These are phyloP conservation scores for Zymoseptoria brevis DNA, from an alignment of 2,329 filamentous ascomycete species.

Conservation along the genomic window DNA sequence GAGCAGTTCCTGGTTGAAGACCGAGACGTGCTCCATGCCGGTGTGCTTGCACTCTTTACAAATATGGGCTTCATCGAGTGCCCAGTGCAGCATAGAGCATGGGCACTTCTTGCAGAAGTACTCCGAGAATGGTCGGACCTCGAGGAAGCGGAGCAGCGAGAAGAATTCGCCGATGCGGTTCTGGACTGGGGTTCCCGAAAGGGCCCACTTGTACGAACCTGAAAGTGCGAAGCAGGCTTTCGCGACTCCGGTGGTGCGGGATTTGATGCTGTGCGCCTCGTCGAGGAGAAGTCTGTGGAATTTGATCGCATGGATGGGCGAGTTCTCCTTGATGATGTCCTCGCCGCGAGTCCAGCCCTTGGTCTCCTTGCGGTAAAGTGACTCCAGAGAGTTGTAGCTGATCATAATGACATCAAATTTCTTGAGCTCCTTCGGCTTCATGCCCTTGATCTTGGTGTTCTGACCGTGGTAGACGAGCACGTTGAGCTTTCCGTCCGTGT, in stretches of 20 bases:
- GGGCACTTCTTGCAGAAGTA: slow-evolving; percentile 87
- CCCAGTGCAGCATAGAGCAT: slow-evolving; percentile 79
- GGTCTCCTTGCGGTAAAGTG: slow-evolving; percentile 82
- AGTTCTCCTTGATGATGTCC: slow-evolving; percentile 70
- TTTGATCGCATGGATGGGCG: slow-evolving; percentile 47
- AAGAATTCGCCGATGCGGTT: slow-evolving; percentile 36
- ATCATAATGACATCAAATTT: slow-evolving; percentile 93
- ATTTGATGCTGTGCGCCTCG: slow-evolving; percentile 92
- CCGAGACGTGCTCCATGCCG: slow-evolving; percentile 61
- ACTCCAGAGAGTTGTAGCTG: slow-evolving; percentile 87
- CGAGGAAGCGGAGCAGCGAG: slow-evolving; percentile 72
- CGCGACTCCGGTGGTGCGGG: slow-evolving; percentile 79
- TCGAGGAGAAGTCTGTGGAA: slow-evolving; percentile 86
- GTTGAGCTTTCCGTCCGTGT: slow-evolving; percentile 83
- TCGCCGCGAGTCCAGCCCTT: slow-evolving; percentile 80
- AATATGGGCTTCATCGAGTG: slow-evolving; percentile 60
- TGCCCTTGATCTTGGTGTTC: slow-evolving; percentile 70
- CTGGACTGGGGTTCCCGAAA: slow-evolving; percentile 90
- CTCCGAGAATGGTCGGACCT: slow-evolving; percentile 79
- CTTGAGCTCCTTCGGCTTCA: slow-evolving; percentile 66
- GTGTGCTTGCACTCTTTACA: slow-evolving; percentile 63
- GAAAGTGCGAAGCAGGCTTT: slow-evolving; percentile 91
- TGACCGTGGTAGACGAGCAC: slow-evolving; percentile 87
- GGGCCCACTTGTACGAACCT: slow-evolving; percentile 85
- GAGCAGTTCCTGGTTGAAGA: slow-evolving; percentile 91